These are phyloP conservation scores for Penicillium odoratum DNA, from an alignment of 495 filamentous ascomycete species.

Conservation along the genomic window DNA sequence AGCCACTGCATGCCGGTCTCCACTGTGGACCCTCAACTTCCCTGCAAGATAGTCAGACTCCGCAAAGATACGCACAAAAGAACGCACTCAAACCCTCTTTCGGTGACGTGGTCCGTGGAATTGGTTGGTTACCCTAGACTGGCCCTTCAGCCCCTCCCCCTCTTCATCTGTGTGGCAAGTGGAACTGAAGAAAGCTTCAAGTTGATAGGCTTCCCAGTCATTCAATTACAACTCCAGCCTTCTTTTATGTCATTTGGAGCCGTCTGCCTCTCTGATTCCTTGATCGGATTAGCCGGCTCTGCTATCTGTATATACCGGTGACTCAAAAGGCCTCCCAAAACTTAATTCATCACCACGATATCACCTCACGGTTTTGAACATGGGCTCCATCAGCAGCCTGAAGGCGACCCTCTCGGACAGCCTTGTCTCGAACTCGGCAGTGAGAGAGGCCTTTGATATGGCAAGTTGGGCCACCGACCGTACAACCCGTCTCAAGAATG, in stretches of 20 bases:
- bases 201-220: neutral
- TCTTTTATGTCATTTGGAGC: neutral
- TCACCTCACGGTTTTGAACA: neutral
- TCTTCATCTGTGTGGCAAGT: neutral
- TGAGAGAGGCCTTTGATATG: slow-evolving; percentile 6
- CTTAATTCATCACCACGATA: neutral
- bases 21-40: neutral
- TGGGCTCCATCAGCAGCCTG: neutral
- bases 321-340: neutral
- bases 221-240: neutral
- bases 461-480: slow-evolving; percentile 6
- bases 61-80: neutral
- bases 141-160: neutral
- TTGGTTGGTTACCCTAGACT: neutral
- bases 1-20: neutral
- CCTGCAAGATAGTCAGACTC: neutral
- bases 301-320: neutral
- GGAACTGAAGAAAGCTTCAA: neutral
- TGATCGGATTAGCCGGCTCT: neutral
- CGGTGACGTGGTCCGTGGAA: neutral
- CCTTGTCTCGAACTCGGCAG: slow-evolving; percentile 1
- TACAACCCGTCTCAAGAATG: slow-evolving; percentile 3
- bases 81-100: neutral
- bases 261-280: neutral
- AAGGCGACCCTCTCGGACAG: slow-evolving; percentile 5